These are phyloP conservation scores for Chimonanthus praecox DNA, from an alignment of 164 flowering plant species.

Conservation along the genomic window DNA sequence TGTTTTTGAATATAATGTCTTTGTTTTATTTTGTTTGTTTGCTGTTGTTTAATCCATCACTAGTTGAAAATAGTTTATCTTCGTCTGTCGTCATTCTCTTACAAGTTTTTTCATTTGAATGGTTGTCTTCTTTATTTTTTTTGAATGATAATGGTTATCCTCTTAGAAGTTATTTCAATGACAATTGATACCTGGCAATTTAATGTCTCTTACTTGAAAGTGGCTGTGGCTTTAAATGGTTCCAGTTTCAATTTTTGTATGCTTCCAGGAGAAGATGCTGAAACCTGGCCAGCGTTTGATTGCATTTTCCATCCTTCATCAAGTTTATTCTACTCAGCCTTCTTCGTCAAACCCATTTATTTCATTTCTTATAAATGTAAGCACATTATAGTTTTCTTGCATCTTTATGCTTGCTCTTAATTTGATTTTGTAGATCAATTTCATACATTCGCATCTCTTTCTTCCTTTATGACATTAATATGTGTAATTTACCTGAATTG, in stretches of 20 bases:
- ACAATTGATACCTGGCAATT: no score
- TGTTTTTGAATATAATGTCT: no score
- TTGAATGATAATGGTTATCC: no score
- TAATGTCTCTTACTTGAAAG: not conserved
- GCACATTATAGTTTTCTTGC: conserved; percentile 8
- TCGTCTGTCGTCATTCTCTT: no score
- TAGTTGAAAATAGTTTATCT: no score
- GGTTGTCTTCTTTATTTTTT: no score
- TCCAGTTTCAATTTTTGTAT: conserved; percentile 1
- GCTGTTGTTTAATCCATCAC: no score
- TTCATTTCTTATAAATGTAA: conserved; percentile 54
- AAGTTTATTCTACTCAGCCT: conserved; percentile 45
- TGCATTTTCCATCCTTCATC: conserved; percentile 63
- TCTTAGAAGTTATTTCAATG: no score
- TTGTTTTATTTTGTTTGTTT: no score
- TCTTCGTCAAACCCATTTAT: conserved; percentile 65
- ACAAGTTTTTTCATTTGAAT: no score
- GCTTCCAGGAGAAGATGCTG: conserved; percentile 59
- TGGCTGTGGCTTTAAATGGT: not conserved
- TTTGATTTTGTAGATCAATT: not conserved
- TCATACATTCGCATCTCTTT: no score
- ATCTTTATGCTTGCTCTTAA: not conserved
- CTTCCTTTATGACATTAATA: not conserved
- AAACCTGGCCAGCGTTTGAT: conserved; percentile 58
- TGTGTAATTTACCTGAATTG: not conserved